Evolutionary conservation across 2,329 filamentous ascomycete species (phyloP).

Genomic region (Cytospora piceicola): DNA sequence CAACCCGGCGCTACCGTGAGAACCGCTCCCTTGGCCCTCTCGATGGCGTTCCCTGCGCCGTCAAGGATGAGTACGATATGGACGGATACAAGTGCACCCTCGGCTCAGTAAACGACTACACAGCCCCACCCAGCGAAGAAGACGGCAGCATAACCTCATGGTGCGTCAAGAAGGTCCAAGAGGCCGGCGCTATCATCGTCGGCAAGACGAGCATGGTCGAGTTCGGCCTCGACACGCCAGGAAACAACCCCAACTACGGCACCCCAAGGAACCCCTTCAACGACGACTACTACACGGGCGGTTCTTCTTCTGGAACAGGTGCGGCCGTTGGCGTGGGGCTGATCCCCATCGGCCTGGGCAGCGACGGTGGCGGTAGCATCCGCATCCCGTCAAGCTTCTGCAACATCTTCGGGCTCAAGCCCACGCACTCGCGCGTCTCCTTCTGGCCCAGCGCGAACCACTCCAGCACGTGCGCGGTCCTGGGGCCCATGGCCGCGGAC

Average conservation of each 20-base stretch:
- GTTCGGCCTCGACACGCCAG: slow-evolving; percentile 73
- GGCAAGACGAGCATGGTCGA: slow-evolving; percentile 81
- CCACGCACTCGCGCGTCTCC: slow-evolving; percentile 70
- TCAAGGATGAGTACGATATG: slow-evolving; percentile 79
- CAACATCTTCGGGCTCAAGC: slow-evolving; percentile 74
- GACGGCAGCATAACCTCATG: slow-evolving; percentile 58
- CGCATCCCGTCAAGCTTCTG: slow-evolving; percentile 75
- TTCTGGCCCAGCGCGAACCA: slow-evolving; percentile 61
- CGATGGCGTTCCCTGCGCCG: slow-evolving; percentile 73
- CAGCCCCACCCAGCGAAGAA: slow-evolving; percentile 45
- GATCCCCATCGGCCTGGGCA: slow-evolving; percentile 72
- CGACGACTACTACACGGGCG: slow-evolving; percentile 72
- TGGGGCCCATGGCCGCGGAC: slow-evolving; percentile 69
- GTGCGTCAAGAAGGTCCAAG: slow-evolving; percentile 71
- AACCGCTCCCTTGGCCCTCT: slow-evolving; percentile 64
- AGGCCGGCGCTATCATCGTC: slow-evolving; percentile 71
- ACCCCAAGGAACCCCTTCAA: slow-evolving; percentile 81
- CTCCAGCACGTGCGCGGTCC: slow-evolving; percentile 64
- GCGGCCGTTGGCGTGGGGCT: slow-evolving; percentile 73
- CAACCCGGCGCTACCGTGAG: slow-evolving; percentile 52
- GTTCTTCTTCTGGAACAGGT: slow-evolving; percentile 74
- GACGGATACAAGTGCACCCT: slow-evolving; percentile 72
- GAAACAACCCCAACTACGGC: slow-evolving; percentile 73
- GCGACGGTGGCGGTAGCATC: slow-evolving; percentile 75
- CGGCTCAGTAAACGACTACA: slow-evolving; percentile 65